Base-by-base conservation (phyloP, 1,139 yeast genomes). In the Barnettozyma hawaiiensis region DNA sequence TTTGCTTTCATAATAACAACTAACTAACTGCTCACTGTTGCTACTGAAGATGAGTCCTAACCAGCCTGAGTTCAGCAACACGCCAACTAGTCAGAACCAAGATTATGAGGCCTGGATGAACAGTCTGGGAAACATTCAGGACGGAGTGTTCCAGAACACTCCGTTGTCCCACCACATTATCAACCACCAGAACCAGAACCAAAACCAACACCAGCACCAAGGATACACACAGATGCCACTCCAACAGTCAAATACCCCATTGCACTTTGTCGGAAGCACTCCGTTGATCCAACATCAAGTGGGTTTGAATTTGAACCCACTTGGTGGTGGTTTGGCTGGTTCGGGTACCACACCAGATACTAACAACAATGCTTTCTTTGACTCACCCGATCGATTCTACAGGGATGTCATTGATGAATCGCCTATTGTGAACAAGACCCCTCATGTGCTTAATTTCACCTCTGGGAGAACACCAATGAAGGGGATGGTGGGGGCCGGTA, bases 321-420 rank as follows among this genome's bases (percentile, higher is more conserved):
- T 31, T 18, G 18, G n/a, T n/a, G n/a, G n/a, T n/a, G n/a, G 27
- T 2, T n/a, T 32, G 7, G 20, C 24, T 19, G 29, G 36, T 7
- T 18, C 19, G n/a, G 24, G 40, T 7, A 31, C n/a, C n/a, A 31
- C 39, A 8, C 21, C 69, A 61, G 53, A 36, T 58, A 50, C 65
- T 63, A 67, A 50, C 63, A 67, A 50, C 63, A 63, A 53, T 27
- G 12, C 43, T n/a, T 47, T 50, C 64, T 69, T 35, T 46, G 57
- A 53, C 65, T 67, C 54, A 51, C 71, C 41, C 55, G 76, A 60
- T 69, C 66, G 57, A 67, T 53, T 55, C 34, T 55, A 54, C 36
- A 49, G 55, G 26, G 58, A 55, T 19, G 39, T 55, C 35, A 52
- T 55, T 29, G 50, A 54, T 31, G 58, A 54, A 37, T 55, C 59